A percentile compares a stretch with the other conserved stretches of the same genome.
Evolutionary conservation across 163 green algal species (phyloP).

Genomic region (Prototheca wickerhamii): DNA sequence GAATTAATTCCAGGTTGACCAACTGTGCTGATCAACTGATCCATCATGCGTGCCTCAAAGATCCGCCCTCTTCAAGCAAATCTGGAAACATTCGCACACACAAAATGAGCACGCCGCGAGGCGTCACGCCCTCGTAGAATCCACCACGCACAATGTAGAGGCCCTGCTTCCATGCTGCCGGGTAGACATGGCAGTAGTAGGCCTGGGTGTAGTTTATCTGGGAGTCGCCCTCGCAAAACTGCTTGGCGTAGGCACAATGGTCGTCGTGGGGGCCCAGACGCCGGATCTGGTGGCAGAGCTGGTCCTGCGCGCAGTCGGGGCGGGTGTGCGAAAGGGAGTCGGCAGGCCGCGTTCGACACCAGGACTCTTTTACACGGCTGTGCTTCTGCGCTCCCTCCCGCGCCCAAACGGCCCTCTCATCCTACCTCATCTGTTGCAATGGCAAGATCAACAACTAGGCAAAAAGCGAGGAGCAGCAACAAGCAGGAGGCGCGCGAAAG

Average conservation of each 20-base stretch:
- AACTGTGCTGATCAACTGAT: too few species aligned
- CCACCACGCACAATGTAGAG: conserved; percentile 6
- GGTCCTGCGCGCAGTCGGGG: background rate
- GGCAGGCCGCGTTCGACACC: too few species aligned
- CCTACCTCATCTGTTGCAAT: too few species aligned
- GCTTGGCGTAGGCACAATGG: conserved; percentile 26
- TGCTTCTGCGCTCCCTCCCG: too few species aligned
- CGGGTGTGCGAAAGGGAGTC: background rate
- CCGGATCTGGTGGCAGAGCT: conserved; percentile 11
- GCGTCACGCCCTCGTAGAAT: background rate
- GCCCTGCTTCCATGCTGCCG: background rate
- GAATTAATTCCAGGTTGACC: too few species aligned
- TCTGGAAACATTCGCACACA: background rate
- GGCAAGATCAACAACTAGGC: too few species aligned
- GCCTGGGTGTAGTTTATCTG: conserved; percentile 28
- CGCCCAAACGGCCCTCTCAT: too few species aligned
- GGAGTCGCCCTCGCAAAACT: conserved; percentile 22
- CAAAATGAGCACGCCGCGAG: too few species aligned
- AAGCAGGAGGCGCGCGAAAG: too few species aligned
- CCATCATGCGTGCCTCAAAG: too few species aligned
- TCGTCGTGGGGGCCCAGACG: conserved; percentile 8
- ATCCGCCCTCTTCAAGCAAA: background rate
- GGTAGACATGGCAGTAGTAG: conserved; percentile 40
- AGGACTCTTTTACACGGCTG: too few species aligned
- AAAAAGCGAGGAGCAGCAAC: too few species aligned